phyloP scores from a whole-genome alignment of 1,139 yeast genomes.

The Saccharomycopsis hybrid region DNA sequence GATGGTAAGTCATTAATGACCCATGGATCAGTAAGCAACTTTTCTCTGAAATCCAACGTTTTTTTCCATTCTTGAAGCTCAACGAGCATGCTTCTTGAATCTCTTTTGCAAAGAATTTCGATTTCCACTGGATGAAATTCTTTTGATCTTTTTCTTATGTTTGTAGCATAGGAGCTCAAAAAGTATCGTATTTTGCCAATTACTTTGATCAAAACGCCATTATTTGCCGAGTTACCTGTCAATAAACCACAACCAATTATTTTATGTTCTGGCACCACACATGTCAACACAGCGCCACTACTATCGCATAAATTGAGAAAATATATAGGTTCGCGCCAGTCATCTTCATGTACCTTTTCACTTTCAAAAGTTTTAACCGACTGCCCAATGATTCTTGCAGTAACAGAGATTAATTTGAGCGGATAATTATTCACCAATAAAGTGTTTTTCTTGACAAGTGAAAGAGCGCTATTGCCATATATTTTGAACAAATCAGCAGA shows the following conservation, averaged over 20 bases:
- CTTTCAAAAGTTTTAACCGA: constrained; percentile 1
- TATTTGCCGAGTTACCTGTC: background rate
- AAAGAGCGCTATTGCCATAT: constrained; percentile 8
- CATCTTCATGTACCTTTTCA: background rate
- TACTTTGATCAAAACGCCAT: constrained; percentile 11
- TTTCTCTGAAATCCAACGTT: constrained; percentile 12
- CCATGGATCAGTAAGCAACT: constrained; percentile 13
- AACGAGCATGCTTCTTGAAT: constrained; percentile 6
- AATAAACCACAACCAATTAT: constrained; percentile 14
- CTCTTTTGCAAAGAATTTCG: constrained; percentile 5
- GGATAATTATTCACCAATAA: constrained; percentile 19
- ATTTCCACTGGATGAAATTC: constrained; percentile 4
- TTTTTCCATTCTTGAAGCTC: constrained; percentile 17
- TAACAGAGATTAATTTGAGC: constrained; percentile 8
- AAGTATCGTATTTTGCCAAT: constrained; percentile 12
- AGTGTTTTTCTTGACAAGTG: constrained; percentile 3
- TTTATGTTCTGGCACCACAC: constrained; percentile 16
- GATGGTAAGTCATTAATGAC: background rate
- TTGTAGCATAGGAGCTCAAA: background rate
- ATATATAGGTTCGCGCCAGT: constrained; percentile 5
- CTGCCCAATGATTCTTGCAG: constrained; percentile 15
- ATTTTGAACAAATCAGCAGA: constrained; percentile 14
- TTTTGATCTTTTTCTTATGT: background rate
- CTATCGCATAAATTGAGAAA: constrained; percentile 15
- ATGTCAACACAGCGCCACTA: constrained; percentile 12